Percentiles rank a stretch among this genome's conserved stretches.
These are phyloP conservation scores for Sisymbrium irio DNA, from an alignment of 345 rosid genomes.

Conservation along the genomic window DNA sequence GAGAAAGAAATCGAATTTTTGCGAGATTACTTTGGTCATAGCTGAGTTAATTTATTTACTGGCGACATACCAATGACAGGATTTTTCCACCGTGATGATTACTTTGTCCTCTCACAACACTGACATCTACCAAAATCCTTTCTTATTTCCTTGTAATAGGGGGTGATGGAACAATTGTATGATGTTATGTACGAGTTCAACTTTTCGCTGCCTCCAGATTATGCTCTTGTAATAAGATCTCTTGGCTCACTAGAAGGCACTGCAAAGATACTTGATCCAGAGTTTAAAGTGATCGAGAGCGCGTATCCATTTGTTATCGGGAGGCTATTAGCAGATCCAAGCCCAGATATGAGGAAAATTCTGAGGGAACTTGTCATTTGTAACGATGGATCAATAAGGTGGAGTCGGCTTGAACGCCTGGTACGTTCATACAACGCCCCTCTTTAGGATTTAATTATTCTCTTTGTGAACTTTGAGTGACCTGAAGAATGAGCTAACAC, in stretches of 20 bases:
- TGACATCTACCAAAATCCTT: neutral
- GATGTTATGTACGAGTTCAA: conserved; percentile 90
- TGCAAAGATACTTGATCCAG: conserved; percentile 86
- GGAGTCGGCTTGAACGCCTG: conserved; percentile 93
- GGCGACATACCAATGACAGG: neutral
- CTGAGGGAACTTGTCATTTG: conserved; percentile 81
- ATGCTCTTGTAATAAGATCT: conserved; percentile 91
- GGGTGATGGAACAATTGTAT: conserved; percentile 76
- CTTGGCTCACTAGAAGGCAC: conserved; percentile 98
- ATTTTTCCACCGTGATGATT: neutral
- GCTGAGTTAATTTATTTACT: neutral
- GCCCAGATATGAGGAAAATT: conserved; percentile 93
- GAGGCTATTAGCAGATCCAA: conserved; percentile 83
- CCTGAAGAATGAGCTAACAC: neutral
- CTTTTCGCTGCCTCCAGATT: conserved; percentile 90
- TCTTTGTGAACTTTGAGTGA: neutral
- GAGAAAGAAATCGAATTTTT: too few species aligned
- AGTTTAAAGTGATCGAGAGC: conserved; percentile 84
- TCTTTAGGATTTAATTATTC: neutral
- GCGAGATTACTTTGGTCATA: neutral
- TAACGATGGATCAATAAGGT: conserved; percentile 86
- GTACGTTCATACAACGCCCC: conserved; percentile 37
- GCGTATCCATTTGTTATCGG: conserved; percentile 90
- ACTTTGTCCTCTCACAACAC: neutral
- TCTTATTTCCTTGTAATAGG: conserved; percentile 41